Evolutionary conservation across 2,329 filamentous ascomycete species (phyloP).

Genomic region (Neofusicoccum cordaticola): DNA sequence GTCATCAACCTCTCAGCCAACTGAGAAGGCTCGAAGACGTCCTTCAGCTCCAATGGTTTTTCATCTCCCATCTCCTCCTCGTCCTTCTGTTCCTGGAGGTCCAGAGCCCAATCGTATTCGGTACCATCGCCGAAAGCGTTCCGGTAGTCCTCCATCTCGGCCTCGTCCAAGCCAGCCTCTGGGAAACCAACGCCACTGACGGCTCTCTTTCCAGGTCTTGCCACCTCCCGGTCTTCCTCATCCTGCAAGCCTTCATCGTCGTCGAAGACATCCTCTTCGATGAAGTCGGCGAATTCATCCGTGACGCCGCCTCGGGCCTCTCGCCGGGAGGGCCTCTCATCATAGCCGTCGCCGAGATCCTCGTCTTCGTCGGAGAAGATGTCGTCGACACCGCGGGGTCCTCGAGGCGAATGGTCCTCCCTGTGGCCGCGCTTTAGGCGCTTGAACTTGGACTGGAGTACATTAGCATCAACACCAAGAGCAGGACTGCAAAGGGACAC

Average conservation of each 20-base stretch:
- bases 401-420: slow-evolving; percentile 60
- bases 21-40: slow-evolving; percentile 96
- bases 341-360: slow-evolving; percentile 54
- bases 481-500: neutral
- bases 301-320: slow-evolving; percentile 26
- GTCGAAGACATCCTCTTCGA: slow-evolving; percentile 71
- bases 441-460: slow-evolving; percentile 79
- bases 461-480: slow-evolving; percentile 1
- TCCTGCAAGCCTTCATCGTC: slow-evolving; percentile 76
- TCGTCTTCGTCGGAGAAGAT: slow-evolving; percentile 97
- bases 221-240: slow-evolving; percentile 81
- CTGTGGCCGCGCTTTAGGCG: slow-evolving; percentile 89
- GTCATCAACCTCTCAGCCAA: slow-evolving; percentile 92
- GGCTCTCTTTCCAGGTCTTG: slow-evolving; percentile 70
- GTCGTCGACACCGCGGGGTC: slow-evolving; percentile 74
- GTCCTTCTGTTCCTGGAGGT: slow-evolving; percentile 78
- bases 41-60: slow-evolving; percentile 86
- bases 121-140: slow-evolving; percentile 93
- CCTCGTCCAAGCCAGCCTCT: slow-evolving; percentile 82
- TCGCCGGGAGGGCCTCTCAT: slow-evolving; percentile 30
- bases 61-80: slow-evolving; percentile 76
- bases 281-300: slow-evolving; percentile 68
- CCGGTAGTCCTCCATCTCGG: slow-evolving; percentile 92
- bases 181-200: slow-evolving; percentile 68
- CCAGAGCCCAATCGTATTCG: slow-evolving; percentile 92